Percentiles rank a stretch among this genome's conserved stretches.
phyloP scores from a whole-genome alignment of 768 basidiomycete genomes.

The Austroboletus eburneus region DNA sequence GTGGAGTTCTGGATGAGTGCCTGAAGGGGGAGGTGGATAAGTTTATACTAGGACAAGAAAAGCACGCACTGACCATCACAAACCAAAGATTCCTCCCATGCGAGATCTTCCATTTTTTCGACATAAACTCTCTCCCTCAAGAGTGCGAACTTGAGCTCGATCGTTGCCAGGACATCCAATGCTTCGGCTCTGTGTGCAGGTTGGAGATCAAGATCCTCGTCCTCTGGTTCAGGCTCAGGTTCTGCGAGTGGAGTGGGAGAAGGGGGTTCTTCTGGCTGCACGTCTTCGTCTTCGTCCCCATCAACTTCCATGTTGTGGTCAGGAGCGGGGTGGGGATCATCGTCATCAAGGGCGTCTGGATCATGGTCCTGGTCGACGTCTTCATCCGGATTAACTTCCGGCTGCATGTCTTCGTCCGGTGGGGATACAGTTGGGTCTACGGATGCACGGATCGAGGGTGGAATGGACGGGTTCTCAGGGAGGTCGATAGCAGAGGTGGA shows the following conservation, averaged over 20 bases:
- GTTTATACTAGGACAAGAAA: not conserved
- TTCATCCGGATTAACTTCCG: constrained; percentile 22
- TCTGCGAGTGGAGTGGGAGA: constrained; percentile 23
- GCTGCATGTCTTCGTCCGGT: constrained; percentile 11
- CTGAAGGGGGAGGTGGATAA: constrained; percentile 36
- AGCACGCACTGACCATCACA: constrained; percentile 54
- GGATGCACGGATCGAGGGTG: constrained; percentile 18
- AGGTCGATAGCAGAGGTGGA: constrained; percentile 17
- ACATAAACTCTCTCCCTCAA: constrained; percentile 85
- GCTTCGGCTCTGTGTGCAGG: constrained; percentile 84
- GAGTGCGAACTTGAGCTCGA: constrained; percentile 91
- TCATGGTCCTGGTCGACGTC: constrained; percentile 26
- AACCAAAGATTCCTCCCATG: constrained; percentile 83
- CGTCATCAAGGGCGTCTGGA: constrained; percentile 19
- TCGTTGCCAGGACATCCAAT: constrained; percentile 78
- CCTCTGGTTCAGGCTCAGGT: constrained; percentile 27
- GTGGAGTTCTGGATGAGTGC: constrained; percentile 80
- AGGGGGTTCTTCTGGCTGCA: constrained; percentile 22
- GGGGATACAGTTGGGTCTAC: constrained; percentile 19
- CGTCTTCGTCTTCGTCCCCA: constrained; percentile 33
- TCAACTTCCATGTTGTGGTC: constrained; percentile 22
- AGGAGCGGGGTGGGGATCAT: constrained; percentile 16
- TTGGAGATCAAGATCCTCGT: constrained; percentile 67
- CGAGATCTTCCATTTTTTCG: constrained; percentile 89
- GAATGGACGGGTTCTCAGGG: constrained; percentile 13